Percentiles rank a stretch among this genome's conserved stretches.
Evolutionary conservation across 164 flowering plant genomes (phyloP).

Genomic region (Aristolochia contorta): DNA sequence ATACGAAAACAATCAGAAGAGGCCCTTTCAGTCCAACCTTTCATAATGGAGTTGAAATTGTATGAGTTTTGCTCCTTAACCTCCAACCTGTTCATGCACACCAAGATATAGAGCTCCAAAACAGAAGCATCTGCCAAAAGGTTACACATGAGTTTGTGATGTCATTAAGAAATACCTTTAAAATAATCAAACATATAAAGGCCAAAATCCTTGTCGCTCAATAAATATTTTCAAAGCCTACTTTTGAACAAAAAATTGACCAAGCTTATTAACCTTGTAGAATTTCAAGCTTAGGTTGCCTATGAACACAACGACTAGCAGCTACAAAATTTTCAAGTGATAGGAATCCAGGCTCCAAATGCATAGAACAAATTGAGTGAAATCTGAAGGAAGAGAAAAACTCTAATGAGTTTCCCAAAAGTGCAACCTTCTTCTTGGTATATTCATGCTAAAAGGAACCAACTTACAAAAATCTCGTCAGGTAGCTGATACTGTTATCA

Average conservation of each 20-base stretch:
- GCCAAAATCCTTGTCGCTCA: background rate
- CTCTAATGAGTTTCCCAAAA: background rate
- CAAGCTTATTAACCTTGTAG: slow-evolving; percentile 41
- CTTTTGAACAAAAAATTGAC: background rate
- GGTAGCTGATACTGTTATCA: slow-evolving; percentile 46
- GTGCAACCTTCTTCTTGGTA: background rate
- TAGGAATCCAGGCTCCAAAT: slow-evolving; percentile 47
- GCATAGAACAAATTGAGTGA: slow-evolving; percentile 52
- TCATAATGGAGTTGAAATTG: slow-evolving; percentile 85
- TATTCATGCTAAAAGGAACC: background rate
- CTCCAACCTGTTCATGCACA: slow-evolving; percentile 90
- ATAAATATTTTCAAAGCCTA: background rate
- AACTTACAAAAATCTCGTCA: slow-evolving; percentile 77
- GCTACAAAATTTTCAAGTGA: slow-evolving; percentile 62
- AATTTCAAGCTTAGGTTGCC: slow-evolving; percentile 74
- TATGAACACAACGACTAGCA: slow-evolving; percentile 44
- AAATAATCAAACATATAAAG: background rate
- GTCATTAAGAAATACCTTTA: background rate
- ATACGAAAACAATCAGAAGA: background rate
- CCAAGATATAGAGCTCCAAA: slow-evolving; percentile 75
- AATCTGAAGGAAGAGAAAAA: slow-evolving; percentile 36
- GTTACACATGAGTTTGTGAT: background rate
- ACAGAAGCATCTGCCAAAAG: slow-evolving; percentile 73
- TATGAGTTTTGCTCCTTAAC: slow-evolving; percentile 62
- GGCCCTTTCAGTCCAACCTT: slow-evolving; percentile 37